Evolutionary conservation across 2,329 filamentous ascomycete genomes (phyloP).

Genomic region (Trichoderma arundinaceum): DNA sequence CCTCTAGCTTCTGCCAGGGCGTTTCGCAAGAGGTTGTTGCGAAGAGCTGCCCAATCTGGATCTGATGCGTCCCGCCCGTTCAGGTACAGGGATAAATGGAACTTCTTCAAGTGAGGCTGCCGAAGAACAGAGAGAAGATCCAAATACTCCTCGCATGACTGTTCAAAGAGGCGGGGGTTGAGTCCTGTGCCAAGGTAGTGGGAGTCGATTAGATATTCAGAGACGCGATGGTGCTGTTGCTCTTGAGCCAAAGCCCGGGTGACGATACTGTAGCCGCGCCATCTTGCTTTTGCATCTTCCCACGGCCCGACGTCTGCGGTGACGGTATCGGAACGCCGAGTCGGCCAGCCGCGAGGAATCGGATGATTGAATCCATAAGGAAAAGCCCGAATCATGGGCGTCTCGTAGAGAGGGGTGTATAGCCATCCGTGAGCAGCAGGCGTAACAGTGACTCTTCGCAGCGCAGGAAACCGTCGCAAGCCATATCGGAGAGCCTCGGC

Average conservation of each 20-base stretch:
- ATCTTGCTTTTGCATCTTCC: slow-evolving; percentile 34
- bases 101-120: slow-evolving; percentile 12
- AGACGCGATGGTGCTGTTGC: slow-evolving; percentile 36
- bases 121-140: slow-evolving; percentile 36
- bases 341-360: slow-evolving; percentile 41
- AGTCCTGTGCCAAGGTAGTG: slow-evolving; percentile 42
- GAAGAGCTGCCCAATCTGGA: not conserved
- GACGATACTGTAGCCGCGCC: slow-evolving; percentile 42
- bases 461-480: slow-evolving; percentile 43
- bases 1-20: slow-evolving; percentile 5
- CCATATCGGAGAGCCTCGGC: slow-evolving; percentile 43
- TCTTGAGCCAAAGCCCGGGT: slow-evolving; percentile 35
- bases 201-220: slow-evolving; percentile 46
- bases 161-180: slow-evolving; percentile 42
- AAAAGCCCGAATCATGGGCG: slow-evolving; percentile 50
- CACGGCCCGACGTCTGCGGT: not conserved
- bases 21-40: not conserved
- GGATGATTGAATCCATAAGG: slow-evolving; percentile 49
- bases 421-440: slow-evolving; percentile 47
- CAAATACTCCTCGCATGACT: slow-evolving; percentile 37
- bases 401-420: slow-evolving; percentile 47
- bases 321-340: slow-evolving; percentile 7
- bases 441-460: slow-evolving; percentile 48
- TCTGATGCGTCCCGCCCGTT: not conserved
- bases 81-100: slow-evolving; percentile 6